Base-by-base conservation (phyloP, 192 early-diverging fungal genomes). In the Coemansia sp. region DNA sequence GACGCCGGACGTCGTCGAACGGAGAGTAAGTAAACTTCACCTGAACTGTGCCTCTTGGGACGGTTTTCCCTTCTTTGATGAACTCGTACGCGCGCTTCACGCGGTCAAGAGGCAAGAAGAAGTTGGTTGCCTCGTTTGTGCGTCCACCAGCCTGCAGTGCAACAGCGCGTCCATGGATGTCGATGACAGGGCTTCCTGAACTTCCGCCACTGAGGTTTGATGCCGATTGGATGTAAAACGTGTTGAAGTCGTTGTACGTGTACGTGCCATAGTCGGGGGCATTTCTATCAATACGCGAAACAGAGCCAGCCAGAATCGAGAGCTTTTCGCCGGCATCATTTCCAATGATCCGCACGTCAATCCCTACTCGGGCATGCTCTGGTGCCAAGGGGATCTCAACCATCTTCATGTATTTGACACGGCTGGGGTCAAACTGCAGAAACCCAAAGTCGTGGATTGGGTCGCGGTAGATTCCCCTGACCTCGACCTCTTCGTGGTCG, bases 371-470 rank as follows among this genome's bases (percentile, higher is more conserved):
- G 16, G 90, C 91, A 4, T 82, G 61, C 57, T 90, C 87, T 0
- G 92, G 91, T 25, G 84, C 83, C 37, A 94, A 79, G 22, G 81
- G 75, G 60, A 94, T 92, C 63, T 88, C 85, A 10, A 81, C 74
- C 5, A 92, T 70, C 16, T 88, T 71, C 87, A 91, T 91, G 65
- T 88, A 89, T 61, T 89, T 87, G 51, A 93, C 75, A 67, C 87
- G 78, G 37, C 68, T 64, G 5, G 87, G 88, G 64, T 94, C 89
- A 56, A 91, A 94, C 75, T 86, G 79, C 67, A 92, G 79, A 65
- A 94, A 91, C 5, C 91, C 91, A 89, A 92, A 93, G 79, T 93
- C 92, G 71, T 93, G 92, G 45, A 93, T 85, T 1, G 92, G 92
- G 63, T 93, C 92, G 50, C 91, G 88, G 66, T 92, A 93, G 39